These are phyloP conservation scores for Aspergillus vadensis DNA, from an alignment of 2,329 filamentous ascomycete species.

Conservation along the genomic window DNA sequence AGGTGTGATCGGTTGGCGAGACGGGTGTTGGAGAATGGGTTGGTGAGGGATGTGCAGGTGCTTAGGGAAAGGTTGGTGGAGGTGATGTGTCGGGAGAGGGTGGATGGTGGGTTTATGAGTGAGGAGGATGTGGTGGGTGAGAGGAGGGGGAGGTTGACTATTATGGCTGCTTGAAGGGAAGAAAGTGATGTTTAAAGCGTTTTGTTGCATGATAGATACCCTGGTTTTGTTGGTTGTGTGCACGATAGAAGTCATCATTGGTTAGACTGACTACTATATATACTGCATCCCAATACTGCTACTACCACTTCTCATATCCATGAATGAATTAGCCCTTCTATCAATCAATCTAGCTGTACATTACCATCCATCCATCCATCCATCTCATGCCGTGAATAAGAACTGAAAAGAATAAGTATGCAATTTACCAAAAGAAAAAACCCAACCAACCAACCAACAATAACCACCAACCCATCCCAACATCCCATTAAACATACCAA, in stretches of 20 bases:
- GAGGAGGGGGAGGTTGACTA: slow-evolving; percentile 27
- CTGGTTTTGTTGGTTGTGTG: slow-evolving; percentile 16
- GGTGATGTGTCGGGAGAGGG: slow-evolving; percentile 26
- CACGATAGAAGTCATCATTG: neutral
- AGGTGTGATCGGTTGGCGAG: slow-evolving; percentile 34
- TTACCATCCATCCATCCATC: neutral
- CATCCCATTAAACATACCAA: neutral
- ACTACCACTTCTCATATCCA: no score
- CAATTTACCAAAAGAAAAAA: neutral
- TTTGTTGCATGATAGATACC: slow-evolving; percentile 16
- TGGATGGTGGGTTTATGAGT: neutral
- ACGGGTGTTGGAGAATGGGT: slow-evolving; percentile 30
- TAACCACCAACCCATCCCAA: neutral
- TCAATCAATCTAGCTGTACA: neutral
- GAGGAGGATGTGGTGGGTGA: neutral
- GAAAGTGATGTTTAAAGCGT: neutral
- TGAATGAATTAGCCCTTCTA: neutral
- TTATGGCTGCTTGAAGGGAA: slow-evolving; percentile 30
- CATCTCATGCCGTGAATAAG: neutral
- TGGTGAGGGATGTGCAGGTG: slow-evolving; percentile 29
- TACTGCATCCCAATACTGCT: neutral
- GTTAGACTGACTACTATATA: neutral
- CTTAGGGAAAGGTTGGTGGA: slow-evolving; percentile 30
- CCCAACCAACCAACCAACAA: neutral
- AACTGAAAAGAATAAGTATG: neutral